Base-by-base conservation (phyloP, 129 eudicot species). In the Tanacetum coccineum region DNA sequence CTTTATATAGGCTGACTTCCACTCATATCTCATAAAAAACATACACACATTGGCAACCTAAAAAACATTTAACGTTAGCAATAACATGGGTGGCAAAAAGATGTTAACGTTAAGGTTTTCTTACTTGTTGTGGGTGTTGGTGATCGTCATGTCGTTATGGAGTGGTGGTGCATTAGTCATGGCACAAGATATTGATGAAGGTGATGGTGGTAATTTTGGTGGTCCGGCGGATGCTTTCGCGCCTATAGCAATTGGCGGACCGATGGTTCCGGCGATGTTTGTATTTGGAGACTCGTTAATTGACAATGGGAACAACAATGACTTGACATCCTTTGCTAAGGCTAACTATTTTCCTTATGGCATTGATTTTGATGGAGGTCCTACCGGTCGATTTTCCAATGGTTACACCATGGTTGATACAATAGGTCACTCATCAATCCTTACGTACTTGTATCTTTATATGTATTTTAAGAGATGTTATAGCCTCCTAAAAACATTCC, bases 271-370 rank as follows among this genome's bases (percentile, higher is more conserved):
- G 0, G 93, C 97, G 0, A 79, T 91, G 90, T 91, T 79, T 55
- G 63, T 87, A 36, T 91, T 91, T 40, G 97, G 97, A 60, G 97
- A 91, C 81, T 91, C 96, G 45, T 66, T 91, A 10, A 83, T 87
- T 14, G 97, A 91, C 77, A 87, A 75, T 69, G 97, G 95, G n/a
- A 91, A 91, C 74, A 91, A 87, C 70, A 91, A 91, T 32, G 78
- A 85, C 67, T 68, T 91, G 28, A 81, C 83, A 48, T 87, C 97
- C 45, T 69, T 87, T 46, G 97, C 97, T 0, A 91, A 87, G 80
- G 97, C 97, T 11, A 87, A 91, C 62, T 91, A 91, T 60, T 83
- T n/a, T 55, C 97, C 97, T 81, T 91, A 91, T 40, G 97, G 97
- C 4, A 91, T 91, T 40, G 95, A 87, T 71, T 91, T 91, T 74